Base-by-base conservation (phyloP, 768 basidiomycete genomes). In the Phanerochaete sordida region DNA sequence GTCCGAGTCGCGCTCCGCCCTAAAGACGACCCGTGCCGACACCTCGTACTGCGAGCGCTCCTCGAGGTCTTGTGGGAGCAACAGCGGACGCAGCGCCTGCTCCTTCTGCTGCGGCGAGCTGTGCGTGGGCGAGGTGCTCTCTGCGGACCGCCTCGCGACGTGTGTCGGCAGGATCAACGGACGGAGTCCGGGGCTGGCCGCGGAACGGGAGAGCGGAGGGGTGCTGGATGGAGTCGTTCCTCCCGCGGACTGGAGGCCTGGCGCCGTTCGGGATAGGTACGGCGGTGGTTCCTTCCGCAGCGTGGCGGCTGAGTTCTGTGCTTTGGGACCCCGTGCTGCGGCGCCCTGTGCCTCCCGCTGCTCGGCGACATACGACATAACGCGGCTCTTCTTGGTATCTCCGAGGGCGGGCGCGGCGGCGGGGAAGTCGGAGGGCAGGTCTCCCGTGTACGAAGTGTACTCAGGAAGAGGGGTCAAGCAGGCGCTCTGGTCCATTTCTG, bases 51-150 rank as follows among this genome's bases (percentile, higher is more conserved):
- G 31, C 21, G 19, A 19, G 3, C 53, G 53, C 23, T 58, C 47
- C 12, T 48, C 57, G 13, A 58, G 13, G 28, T 58, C 57, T 8
- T 39, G 57, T 11, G 57, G 57, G 5, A 58, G 57, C n/a, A 58
- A 21, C 19, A 58, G 47, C n/a, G 28, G 47, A 12, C 57, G 57
- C 28, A 58, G 33, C 12, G 16, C 2, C 2, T 1, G 31, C 16
- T 37, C 11, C n/a, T 26, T 43, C 21, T 24, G 15, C n/a, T 23
- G 51, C 2, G 26, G 13, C 9, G 51, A 19, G 6, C 19, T 16
- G n/a, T 26, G 12, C 16, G 23, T 52, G 16, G 33, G n/a, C 15
- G 2, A 9, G 12, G 3, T 52, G 16, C 1, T 7, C 39, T 43
- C 39, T 19, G 39, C 19, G 4, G 39, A 43, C 39, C 24, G n/a